Base-by-base conservation (phyloP, 176 grass and related monocot species). In the Raddia distichophylla region DNA sequence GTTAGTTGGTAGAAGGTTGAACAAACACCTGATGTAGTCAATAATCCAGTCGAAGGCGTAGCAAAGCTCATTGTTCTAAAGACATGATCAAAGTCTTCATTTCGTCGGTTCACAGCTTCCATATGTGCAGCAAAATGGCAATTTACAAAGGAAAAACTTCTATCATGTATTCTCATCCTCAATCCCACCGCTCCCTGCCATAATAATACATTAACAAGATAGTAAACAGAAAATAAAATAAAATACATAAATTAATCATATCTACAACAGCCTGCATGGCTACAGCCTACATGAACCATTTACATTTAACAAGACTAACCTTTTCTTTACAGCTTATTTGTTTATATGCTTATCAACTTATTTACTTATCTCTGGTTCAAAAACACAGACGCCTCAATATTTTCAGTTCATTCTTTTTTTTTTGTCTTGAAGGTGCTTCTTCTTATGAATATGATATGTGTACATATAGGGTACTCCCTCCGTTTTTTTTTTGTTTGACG, bases 71-170 rank as follows among this genome's bases (percentile, higher is more conserved):
- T 91, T 72, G 83, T 93, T 73, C 92, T 89, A 44, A 89, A 94
- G 79, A 98, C 89, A 88, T 93, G 92, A 34, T 94, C 90, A 76
- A 94, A 98, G 72, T 98, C 92, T 87, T 94, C 95, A 82, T 98
- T 98, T 33, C 92, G 74, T 67, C 86, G 93, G 83, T 65, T 89
- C 67, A 98, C 86, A 84, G 87, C 92, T 78, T 98, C 95, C 88
- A 94, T 86, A 85, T 98, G 95, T 67, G 92, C 90, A 94, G 95
- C 92, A 54, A 98, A 91, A 83, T 98, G 95, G 77, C 95, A 98
- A 75, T 98, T 98, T 88, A 94, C 80, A 91, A 98, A 98, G 81
- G 92, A 93, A 76, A 94, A 75, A 62, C 70, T 91, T 79, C 75
- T 79, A 80, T 77, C 86, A 71, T 89, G 88, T 91, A 98, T 93